phyloP scores from a whole-genome alignment of 345 rosid species.

The Crucihimalaya himalaica region DNA sequence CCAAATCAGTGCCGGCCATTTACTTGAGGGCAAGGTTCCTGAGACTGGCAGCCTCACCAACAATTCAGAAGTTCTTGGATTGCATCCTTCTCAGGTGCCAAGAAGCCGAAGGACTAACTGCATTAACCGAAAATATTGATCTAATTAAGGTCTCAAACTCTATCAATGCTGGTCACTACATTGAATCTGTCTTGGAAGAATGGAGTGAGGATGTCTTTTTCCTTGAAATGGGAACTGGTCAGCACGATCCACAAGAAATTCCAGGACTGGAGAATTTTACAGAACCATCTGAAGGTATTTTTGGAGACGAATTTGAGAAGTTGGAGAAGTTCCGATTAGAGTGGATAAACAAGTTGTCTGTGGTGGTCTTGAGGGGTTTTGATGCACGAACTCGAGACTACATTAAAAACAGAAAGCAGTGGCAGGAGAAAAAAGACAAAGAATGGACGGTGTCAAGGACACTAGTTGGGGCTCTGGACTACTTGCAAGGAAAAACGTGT shows the following conservation, averaged over 20 bases:
- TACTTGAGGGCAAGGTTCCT: slow-evolving; percentile 74
- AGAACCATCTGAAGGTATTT: slow-evolving; percentile 50
- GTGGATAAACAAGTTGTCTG: slow-evolving; percentile 79
- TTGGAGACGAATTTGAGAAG: slow-evolving; percentile 58
- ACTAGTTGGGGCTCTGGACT: slow-evolving; percentile 72
- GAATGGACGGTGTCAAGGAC: slow-evolving; percentile 65
- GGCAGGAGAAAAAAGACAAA: slow-evolving; percentile 80
- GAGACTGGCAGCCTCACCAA: slow-evolving; percentile 64
- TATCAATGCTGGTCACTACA: slow-evolving; percentile 63
- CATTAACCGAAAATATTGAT: slow-evolving; percentile 77
- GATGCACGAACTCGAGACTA: slow-evolving; percentile 78
- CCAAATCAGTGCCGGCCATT: slow-evolving; percentile 61
- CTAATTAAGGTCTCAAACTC: slow-evolving; percentile 74
- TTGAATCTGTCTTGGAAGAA: slow-evolving; percentile 71
- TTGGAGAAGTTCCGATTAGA: slow-evolving; percentile 64
- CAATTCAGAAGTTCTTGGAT: slow-evolving; percentile 62
- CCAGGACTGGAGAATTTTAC: slow-evolving; percentile 30
- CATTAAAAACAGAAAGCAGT: slow-evolving; percentile 73
- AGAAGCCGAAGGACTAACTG: slow-evolving; percentile 95
- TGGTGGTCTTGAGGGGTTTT: slow-evolving; percentile 78
- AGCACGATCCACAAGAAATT: slow-evolving; percentile 45
- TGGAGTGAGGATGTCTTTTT: slow-evolving; percentile 91
- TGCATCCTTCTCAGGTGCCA: slow-evolving; percentile 74
- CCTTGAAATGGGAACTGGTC: slow-evolving; percentile 64
- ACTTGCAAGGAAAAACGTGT: slow-evolving; percentile 76